Conservation (phyloP, 306 rosid genomes). For the Acacia melanoxylon region DNA sequence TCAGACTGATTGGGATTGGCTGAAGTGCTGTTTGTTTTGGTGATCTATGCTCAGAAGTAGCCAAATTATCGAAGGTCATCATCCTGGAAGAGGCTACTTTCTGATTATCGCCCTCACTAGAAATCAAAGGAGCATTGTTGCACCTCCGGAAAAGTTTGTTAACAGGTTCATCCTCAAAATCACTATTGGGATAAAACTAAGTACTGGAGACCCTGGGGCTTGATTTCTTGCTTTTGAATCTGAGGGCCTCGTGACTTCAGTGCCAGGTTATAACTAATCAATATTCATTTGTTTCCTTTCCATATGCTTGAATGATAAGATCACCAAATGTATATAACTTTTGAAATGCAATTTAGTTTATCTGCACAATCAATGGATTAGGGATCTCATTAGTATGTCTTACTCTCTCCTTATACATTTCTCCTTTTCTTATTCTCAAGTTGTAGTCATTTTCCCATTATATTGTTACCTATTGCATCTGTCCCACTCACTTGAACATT, state of each 20-base stretch:
- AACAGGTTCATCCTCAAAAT: constrained; percentile 55
- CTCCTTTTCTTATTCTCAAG: not conserved
- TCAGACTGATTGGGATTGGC: constrained; percentile 20
- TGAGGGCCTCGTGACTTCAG: constrained; percentile 28
- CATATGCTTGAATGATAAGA: not conserved
- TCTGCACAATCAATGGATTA: not conserved
- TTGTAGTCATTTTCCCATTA: not conserved
- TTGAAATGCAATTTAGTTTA: not conserved
- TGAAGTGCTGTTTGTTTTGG: constrained; percentile 30
- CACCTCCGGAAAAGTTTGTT: constrained; percentile 52
- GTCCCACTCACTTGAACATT: not conserved
- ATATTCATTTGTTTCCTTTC: constrained; percentile 22
- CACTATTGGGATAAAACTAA: constrained; percentile 52
- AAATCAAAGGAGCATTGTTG: constrained; percentile 29
- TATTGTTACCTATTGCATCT: not conserved
- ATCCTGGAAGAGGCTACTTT: constrained; percentile 32
- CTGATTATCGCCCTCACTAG: constrained; percentile 34
- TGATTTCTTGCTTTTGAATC: constrained; percentile 46
- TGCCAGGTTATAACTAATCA: constrained; percentile 35
- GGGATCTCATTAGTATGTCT: not conserved
- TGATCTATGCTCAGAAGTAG: constrained; percentile 31
- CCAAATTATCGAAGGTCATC: constrained; percentile 39
- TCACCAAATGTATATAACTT: not conserved
- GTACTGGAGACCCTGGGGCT: constrained; percentile 39
- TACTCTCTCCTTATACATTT: not conserved